Base-by-base conservation (phyloP, 1,284 basidiomycete genomes). In the Somion occarium region DNA sequence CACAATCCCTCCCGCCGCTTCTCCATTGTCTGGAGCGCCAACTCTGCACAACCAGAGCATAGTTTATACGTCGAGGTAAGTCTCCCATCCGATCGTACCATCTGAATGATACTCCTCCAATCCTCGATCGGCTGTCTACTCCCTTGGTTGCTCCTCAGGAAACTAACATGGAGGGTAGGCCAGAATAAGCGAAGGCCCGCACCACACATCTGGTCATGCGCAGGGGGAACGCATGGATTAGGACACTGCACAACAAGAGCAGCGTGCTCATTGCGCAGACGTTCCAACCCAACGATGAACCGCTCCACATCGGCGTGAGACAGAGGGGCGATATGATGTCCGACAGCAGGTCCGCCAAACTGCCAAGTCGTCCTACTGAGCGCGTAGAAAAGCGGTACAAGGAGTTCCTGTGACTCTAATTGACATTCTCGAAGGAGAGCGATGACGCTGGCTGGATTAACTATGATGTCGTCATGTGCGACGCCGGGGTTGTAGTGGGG, bases 371-470 rank as follows among this genome's bases (percentile, higher is more conserved):
- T 52, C 34, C 58, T 54, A 49, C 57, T 63, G 27, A 66, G 57
- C 9, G 60, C 61, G 52, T 65, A 65, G 60, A 64, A 64, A 43
- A 65, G 56, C 19, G 64, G 57, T 38, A 56, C 53, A 42, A 64
- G 54, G 5, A 62, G 45, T n/a, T 51, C 49, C 5, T 50, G 20
- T 34, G 59, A 52, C 38, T 27, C 22, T 52, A 58, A 61, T n/a
- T 52, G 53, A 48, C 57, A 59, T 19, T 60, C 53, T 46, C 64
- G 60, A 11, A 66, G 63, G 24, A 66, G 60, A 11, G 56, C 55
- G 52, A 65, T 62, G 25, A 62, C 61, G 43, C 48, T 51, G 12
- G 61, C 63, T 11, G 64, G 64, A 44, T 63, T 60, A 11, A 64
- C 56, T 52, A 60, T 55, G 37, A 56, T 44, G 54, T 63, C 59